Evolutionary conservation across 495 filamentous ascomycete species (phyloP).

Genomic region (Diplogelasinospora grovesii): DNA sequence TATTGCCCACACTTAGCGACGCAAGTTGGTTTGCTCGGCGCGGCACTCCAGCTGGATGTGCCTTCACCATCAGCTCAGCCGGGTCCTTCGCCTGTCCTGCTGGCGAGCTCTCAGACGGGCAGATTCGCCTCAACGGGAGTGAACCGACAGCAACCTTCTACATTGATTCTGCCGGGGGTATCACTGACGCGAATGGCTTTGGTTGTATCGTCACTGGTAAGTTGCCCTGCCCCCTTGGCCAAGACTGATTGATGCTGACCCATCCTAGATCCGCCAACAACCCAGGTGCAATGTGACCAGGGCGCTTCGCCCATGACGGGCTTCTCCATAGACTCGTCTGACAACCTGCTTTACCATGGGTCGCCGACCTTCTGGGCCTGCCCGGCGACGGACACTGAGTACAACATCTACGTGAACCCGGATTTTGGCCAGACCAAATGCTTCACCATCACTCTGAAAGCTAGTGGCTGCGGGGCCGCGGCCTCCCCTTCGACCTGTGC

Average conservation of each 20-base stretch:
- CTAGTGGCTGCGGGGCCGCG: conserved; percentile 1
- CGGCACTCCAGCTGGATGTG: neutral
- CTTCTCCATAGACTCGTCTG: neutral
- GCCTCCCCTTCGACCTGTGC: too few species aligned
- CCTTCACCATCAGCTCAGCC: conserved; percentile 2
- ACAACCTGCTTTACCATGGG: neutral
- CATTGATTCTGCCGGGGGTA: neutral
- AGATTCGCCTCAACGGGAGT: conserved; percentile 3
- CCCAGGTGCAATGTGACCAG: conserved; percentile 4
- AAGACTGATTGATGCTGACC: too few species aligned
- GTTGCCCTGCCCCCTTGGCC: too few species aligned
- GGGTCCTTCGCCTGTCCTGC: neutral
- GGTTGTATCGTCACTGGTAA: conserved; percentile 3
- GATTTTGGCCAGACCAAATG: conserved; percentile 7
- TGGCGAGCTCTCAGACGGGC: conserved; percentile 2
- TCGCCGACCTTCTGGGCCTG: conserved; percentile 3
- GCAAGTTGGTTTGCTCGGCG: too few species aligned
- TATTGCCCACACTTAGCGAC: too few species aligned
- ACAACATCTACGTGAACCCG: conserved; percentile 5
- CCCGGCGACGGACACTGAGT: conserved; percentile 5
- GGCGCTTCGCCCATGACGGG: neutral
- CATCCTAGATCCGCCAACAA: neutral
- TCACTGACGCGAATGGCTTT: neutral
- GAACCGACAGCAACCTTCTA: neutral
- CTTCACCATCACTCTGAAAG: conserved; percentile 1